Evolutionary conservation across 2,329 filamentous ascomycete genomes (phyloP).

Genomic region (Clonostachys chloroleuca): DNA sequence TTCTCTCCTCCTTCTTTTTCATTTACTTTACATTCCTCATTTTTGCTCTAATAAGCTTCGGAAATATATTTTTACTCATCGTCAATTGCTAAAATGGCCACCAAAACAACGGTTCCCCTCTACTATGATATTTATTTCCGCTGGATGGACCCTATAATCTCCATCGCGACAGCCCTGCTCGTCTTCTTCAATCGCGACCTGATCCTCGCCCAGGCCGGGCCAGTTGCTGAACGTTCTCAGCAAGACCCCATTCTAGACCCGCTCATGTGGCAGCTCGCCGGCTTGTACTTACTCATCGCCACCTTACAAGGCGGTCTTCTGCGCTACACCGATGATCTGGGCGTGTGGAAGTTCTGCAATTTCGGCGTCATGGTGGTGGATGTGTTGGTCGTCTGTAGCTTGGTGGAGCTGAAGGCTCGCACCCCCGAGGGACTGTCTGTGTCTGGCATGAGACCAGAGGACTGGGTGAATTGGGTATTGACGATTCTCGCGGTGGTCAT

Average conservation of each 20-base stretch:
- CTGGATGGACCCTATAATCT: conserved; percentile 13
- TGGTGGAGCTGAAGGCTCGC: not conserved
- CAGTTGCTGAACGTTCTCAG: conserved; percentile 5
- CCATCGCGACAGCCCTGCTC: conserved; percentile 8
- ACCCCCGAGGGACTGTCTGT: not conserved
- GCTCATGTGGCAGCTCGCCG: conserved; percentile 14
- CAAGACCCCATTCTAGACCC: not conserved
- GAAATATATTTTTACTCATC: too few species aligned
- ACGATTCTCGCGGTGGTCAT: not conserved
- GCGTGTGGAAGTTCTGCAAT: conserved; percentile 9
- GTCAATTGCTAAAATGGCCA: too few species aligned
- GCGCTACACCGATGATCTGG: conserved; percentile 11
- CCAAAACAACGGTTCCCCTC: conserved; percentile 6
- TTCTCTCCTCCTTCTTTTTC: too few species aligned
- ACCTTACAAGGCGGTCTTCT: conserved; percentile 1
- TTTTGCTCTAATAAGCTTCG: too few species aligned
- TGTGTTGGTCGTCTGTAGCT: not conserved
- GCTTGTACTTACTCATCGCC: conserved; percentile 5
- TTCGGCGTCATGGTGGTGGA: not conserved
- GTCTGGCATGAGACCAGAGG: not conserved
- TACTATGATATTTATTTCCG: conserved; percentile 11
- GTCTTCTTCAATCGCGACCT: conserved; percentile 10
- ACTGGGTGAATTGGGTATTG: not conserved
- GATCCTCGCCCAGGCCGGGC: conserved; percentile 3
- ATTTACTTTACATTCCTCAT: too few species aligned